Conservation (phyloP, 352 stramenopile species). For the Globisporangium sylvaticum region DNA sequence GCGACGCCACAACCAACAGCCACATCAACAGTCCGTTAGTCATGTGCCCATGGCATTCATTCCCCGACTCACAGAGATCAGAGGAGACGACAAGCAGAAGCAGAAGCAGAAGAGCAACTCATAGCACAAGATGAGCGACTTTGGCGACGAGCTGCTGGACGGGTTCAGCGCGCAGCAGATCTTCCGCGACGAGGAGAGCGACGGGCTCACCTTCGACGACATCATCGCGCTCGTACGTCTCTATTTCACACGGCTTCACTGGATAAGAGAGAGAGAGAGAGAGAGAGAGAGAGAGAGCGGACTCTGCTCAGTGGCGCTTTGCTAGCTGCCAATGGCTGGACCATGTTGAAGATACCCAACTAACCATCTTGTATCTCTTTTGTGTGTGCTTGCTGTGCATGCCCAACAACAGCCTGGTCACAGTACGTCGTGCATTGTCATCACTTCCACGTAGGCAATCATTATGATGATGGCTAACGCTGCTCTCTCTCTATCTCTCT, state of each 20-base stretch:
- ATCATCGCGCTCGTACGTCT: constrained; percentile 69
- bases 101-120: neutral
- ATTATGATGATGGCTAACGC: neutral
- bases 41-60: neutral
- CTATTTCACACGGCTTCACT: no score
- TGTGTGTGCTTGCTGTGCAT: neutral
- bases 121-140: constrained; percentile 6
- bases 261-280: neutral
- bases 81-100: neutral
- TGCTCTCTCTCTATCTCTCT: neutral
- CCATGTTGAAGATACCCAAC: constrained; percentile 6
- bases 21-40: neutral
- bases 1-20: constrained; percentile 3
- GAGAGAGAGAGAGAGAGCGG: neutral
- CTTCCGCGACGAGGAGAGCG: constrained; percentile 65
- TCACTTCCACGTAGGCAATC: neutral
- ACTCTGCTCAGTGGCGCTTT: neutral
- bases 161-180: constrained; percentile 69
- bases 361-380: neutral
- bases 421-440: constrained; percentile 34
- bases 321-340: neutral
- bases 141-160: constrained; percentile 38
- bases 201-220: constrained; percentile 82
- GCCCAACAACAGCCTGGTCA: constrained; percentile 40
- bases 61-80: neutral